These are phyloP conservation scores for Endoconidiophora laricicola DNA, from an alignment of 2,329 filamentous ascomycete genomes.

Conservation along the genomic window DNA sequence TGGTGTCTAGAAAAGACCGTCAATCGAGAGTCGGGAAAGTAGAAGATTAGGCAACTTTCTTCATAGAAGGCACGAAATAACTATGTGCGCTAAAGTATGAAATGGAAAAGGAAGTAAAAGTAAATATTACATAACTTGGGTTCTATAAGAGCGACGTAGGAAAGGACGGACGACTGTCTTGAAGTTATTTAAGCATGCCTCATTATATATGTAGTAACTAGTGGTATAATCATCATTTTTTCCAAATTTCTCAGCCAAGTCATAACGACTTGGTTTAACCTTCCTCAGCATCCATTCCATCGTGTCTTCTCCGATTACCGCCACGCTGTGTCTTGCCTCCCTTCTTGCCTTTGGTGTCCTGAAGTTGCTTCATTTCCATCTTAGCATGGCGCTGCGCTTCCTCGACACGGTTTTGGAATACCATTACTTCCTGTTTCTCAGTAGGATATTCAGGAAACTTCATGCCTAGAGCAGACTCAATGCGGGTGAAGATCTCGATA, in stretches of 20 bases:
- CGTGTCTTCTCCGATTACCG: constrained; percentile 30
- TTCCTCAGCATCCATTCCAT: constrained; percentile 63
- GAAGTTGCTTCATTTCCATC: constrained; percentile 63
- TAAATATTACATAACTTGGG: no score
- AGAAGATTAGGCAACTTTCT: no score
- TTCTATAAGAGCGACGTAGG: no score
- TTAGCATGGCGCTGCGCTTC: constrained; percentile 71
- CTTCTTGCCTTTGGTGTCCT: constrained; percentile 48
- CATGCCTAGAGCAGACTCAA: constrained; percentile 68
- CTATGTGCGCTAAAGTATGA: no score
- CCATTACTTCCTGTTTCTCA: constrained; percentile 71
- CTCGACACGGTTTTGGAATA: constrained; percentile 59
- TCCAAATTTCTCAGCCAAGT: background rate
- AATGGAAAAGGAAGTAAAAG: no score
- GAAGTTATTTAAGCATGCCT: no score
- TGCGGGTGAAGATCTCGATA: constrained; percentile 61
- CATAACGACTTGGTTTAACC: constrained; percentile 26
- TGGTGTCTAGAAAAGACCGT: no score
- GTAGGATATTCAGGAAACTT: constrained; percentile 53
- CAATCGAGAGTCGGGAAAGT: no score
- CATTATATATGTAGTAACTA: no score
- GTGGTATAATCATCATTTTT: no score
- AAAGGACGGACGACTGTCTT: no score
- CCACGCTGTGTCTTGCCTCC: constrained; percentile 27
- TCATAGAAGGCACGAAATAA: no score